A percentile compares a stretch with the other conserved stretches of the same genome.
These are phyloP conservation scores for Chaetomium globosum DNA, from an alignment of 2,329 filamentous ascomycete species.

Conservation along the genomic window DNA sequence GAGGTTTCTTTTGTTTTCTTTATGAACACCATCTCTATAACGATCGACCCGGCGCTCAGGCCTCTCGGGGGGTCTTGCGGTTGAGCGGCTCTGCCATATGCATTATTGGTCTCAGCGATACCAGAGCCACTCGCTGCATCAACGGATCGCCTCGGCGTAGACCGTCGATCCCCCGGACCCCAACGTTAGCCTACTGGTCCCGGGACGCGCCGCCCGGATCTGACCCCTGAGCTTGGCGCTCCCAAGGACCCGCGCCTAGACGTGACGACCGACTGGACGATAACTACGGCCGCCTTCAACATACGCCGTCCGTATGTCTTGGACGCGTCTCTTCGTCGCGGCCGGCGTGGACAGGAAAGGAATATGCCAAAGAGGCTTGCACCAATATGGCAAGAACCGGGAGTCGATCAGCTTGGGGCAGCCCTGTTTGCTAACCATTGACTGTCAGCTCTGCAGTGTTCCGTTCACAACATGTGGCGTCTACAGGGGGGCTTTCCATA, in stretches of 20 bases:
- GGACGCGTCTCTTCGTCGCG: not conserved
- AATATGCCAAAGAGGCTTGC: not conserved
- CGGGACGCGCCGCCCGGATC: constrained; percentile 14
- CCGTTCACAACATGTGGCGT: constrained; percentile 27
- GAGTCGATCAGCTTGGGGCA: constrained; percentile 19
- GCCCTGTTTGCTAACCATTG: constrained; percentile 16
- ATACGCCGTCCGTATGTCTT: constrained; percentile 5
- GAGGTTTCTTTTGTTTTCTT: not conserved
- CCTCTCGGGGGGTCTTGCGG: constrained; percentile 12
- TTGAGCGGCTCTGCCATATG: constrained; percentile 21
- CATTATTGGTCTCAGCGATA: constrained; percentile 16
- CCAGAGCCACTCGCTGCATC: constrained; percentile 21
- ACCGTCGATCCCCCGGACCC: constrained; percentile 8
- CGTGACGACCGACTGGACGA: constrained; percentile 20
- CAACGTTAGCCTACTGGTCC: constrained; percentile 5
- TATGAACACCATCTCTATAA: not conserved
- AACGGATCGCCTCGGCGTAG: constrained; percentile 12
- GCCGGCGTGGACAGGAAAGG: not conserved
- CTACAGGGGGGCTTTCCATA: constrained; percentile 4
- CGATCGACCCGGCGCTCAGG: constrained; percentile 25
- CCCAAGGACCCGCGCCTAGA: not conserved
- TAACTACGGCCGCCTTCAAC: not conserved
- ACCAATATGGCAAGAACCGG: constrained; percentile 11
- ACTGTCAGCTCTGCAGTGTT: constrained; percentile 21
- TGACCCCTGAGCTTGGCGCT: constrained; percentile 9